These are phyloP conservation scores for Pseudogymnoascus sp. DNA, from an alignment of 2,329 filamentous ascomycete genomes.

Conservation along the genomic window DNA sequence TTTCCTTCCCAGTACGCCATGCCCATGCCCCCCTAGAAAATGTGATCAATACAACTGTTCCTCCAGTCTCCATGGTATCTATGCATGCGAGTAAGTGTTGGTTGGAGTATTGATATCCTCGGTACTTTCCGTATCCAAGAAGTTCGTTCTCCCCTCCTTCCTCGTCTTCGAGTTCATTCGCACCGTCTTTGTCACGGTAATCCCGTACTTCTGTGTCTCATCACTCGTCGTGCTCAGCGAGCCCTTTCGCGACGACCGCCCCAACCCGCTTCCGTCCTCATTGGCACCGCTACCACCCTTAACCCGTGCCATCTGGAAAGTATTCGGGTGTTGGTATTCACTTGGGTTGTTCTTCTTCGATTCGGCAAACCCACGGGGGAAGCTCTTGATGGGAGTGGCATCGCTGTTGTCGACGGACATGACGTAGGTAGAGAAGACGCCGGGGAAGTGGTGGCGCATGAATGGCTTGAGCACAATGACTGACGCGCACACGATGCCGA, in stretches of 20 bases:
- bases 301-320: conserved; percentile 3
- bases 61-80: background rate
- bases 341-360: conserved; percentile 3
- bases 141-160: background rate
- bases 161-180: conserved; percentile 2
- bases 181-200: background rate
- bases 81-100: background rate
- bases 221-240: background rate
- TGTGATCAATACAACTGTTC: background rate
- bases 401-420: background rate
- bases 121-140: conserved; percentile 1
- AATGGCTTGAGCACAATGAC: conserved; percentile 6
- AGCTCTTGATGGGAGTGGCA: background rate
- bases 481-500: conserved; percentile 7
- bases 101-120: background rate
- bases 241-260: background rate
- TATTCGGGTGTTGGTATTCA: background rate
- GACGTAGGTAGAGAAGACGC: conserved; percentile 4
- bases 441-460: conserved; percentile 6
- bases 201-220: background rate
- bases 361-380: background rate
- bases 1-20: conserved; percentile 1
- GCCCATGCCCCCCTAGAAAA: background rate
- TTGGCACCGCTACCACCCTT: background rate
- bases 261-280: background rate